A percentile compares a stretch with the other conserved stretches of the same genome.
Conservation (phyloP, 805 yeast genomes). For the Spencermartinsiella europaea region DNA sequence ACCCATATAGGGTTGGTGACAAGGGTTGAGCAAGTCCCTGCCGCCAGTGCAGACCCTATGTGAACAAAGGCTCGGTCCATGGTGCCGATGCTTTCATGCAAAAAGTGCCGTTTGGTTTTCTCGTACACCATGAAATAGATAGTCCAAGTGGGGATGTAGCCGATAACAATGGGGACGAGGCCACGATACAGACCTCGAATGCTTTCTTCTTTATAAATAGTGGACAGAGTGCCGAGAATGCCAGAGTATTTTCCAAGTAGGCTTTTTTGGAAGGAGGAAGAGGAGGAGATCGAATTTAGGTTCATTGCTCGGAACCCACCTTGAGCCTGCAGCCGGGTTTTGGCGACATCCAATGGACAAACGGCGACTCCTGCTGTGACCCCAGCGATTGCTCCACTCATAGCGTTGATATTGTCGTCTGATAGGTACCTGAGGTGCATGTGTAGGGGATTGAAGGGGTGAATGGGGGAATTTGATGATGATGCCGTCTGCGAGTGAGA, state of each 20-base stretch:
- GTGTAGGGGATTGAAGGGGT: neutral
- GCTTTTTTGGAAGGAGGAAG: conserved; percentile 1
- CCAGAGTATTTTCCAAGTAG: conserved; percentile 20
- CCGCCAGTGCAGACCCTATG: conserved; percentile 66
- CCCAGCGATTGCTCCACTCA: conserved; percentile 93
- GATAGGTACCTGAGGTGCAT: conserved; percentile 9
- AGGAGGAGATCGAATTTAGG: neutral
- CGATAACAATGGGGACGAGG: conserved; percentile 82
- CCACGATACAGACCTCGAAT: conserved; percentile 82
- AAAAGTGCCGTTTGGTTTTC: conserved; percentile 52
- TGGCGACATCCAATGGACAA: conserved; percentile 94
- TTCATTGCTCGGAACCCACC: conserved; percentile 42
- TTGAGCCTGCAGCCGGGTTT: conserved; percentile 90
- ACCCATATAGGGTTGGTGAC: conserved; percentile 97
- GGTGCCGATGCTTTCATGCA: conserved; percentile 21
- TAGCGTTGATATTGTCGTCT: conserved; percentile 50
- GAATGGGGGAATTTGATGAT: neutral
- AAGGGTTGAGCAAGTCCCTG: conserved; percentile 82
- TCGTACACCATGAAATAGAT: conserved; percentile 91
- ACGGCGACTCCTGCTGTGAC: conserved; percentile 83
- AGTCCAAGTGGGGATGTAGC: conserved; percentile 97
- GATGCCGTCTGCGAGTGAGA: neutral
- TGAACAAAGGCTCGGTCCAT: conserved; percentile 30
- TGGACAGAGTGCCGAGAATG: conserved; percentile 49
- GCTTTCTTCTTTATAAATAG: conserved; percentile 76